Evolutionary conservation across 2,329 filamentous ascomycete genomes (phyloP).

Genomic region (Ophiocordyceps polyrhachis-furcata): DNA sequence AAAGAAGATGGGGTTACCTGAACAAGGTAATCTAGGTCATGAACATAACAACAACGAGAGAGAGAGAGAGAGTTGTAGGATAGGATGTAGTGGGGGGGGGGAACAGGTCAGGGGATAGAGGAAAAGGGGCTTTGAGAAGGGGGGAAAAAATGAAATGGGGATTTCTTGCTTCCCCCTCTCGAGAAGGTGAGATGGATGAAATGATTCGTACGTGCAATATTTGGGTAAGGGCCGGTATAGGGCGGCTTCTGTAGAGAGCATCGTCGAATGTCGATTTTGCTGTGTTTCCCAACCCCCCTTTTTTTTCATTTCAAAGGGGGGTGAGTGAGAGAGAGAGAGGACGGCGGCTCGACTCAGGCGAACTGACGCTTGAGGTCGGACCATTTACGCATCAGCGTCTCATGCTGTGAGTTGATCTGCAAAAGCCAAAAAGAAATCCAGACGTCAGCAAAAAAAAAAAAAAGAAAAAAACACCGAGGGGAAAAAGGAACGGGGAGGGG

Average conservation of each 20-base stretch:
- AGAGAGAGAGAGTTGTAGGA: background rate
- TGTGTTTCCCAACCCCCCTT: background rate
- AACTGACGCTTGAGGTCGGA: conserved; percentile 49
- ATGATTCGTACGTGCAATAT: background rate
- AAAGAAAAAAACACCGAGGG: no score
- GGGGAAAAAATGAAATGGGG: no score
- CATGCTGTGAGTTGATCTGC: conserved; percentile 54
- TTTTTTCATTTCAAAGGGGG: background rate
- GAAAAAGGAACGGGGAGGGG: no score
- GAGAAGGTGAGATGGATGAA: background rate
- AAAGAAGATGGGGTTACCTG: no score
- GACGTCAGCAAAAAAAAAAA: background rate
- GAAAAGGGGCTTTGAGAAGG: no score
- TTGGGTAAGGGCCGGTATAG: background rate
- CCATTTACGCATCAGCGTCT: conserved; percentile 60
- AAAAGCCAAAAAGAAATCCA: background rate
- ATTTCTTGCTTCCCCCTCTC: background rate
- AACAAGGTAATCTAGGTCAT: no score
- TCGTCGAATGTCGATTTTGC: background rate
- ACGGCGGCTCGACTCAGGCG: conserved; percentile 12
- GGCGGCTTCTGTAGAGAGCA: background rate
- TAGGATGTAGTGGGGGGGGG: background rate
- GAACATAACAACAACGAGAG: background rate
- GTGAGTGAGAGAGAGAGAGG: background rate
- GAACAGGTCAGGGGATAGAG: background rate